phyloP scores from a whole-genome alignment of 768 basidiomycete species.

The Hericium alpestre region DNA sequence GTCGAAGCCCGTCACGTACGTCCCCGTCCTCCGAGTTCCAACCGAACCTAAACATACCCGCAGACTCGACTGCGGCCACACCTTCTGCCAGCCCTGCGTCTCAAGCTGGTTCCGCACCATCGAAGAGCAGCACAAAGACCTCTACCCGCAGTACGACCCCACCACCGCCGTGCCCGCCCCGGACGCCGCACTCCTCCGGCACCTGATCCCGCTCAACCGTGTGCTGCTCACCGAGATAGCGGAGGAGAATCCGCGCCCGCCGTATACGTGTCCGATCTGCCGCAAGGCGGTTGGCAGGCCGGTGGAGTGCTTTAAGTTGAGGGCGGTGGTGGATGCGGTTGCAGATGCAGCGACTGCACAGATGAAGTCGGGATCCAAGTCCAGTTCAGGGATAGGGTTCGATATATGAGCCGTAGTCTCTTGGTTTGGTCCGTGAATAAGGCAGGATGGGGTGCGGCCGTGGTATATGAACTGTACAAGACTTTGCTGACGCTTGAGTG shows the following conservation, averaged over 20 bases:
- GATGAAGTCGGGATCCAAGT: slow-evolving; percentile 11
- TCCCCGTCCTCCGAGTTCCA: too few species aligned
- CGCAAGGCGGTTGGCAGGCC: slow-evolving; percentile 42
- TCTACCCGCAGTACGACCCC: slow-evolving; percentile 34
- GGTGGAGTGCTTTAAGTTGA: slow-evolving; percentile 51
- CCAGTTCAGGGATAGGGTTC: too few species aligned
- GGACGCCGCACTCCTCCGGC: not conserved
- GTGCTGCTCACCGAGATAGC: not conserved
- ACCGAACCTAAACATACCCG: not conserved
- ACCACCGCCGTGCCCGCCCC: not conserved
- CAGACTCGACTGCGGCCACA: slow-evolving; percentile 61
- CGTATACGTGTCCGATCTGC: slow-evolving; percentile 65
- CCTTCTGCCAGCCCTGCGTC: slow-evolving; percentile 55
- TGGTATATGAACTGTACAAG: too few species aligned
- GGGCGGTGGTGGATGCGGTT: slow-evolving; percentile 42
- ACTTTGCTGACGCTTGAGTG: too few species aligned
- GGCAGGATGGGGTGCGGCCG: too few species aligned
- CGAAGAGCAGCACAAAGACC: slow-evolving; percentile 36
- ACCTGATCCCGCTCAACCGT: slow-evolving; percentile 8
- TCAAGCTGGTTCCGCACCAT: slow-evolving; percentile 41
- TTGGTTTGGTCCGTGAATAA: too few species aligned
- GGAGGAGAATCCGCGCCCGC: slow-evolving; percentile 17
- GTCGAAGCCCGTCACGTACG: too few species aligned
- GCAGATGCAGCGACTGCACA: slow-evolving; percentile 38
- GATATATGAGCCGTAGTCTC: too few species aligned